A percentile compares a stretch with the other conserved stretches of the same genome.
These are phyloP conservation scores for Microglena sp. DNA, from an alignment of 139 green algal genomes.

Conservation along the genomic window DNA sequence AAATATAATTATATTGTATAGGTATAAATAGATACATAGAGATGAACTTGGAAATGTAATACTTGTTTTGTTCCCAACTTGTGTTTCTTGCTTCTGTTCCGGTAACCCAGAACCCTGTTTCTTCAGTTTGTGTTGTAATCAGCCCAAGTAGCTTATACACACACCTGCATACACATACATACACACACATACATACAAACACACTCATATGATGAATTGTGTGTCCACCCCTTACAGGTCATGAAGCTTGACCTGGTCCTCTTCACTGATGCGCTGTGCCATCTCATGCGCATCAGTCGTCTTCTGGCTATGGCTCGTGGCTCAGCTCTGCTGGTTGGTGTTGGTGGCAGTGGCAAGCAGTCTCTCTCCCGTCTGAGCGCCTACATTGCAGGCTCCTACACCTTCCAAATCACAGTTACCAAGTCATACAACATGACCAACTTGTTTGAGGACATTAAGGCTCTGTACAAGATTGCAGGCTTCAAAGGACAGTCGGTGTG, in stretches of 20 bases:
- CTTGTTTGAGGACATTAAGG: constrained; percentile 93
- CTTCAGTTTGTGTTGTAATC: too few species aligned
- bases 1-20: too few species aligned
- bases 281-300: constrained; percentile 80
- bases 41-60: too few species aligned
- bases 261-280: constrained; percentile 84
- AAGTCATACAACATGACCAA: constrained; percentile 83
- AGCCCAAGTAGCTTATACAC: too few species aligned
- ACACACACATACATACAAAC: too few species aligned
- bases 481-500: constrained; percentile 83
- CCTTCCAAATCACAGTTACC: constrained; percentile 70
- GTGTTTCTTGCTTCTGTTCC: too few species aligned
- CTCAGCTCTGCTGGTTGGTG: constrained; percentile 83
- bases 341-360: constrained; percentile 90
- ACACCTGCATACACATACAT: too few species aligned
- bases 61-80: too few species aligned
- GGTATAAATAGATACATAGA: too few species aligned
- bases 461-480: constrained; percentile 87
- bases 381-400: constrained; percentile 71
- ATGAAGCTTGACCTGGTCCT: constrained; percentile 84
- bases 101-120: too few species aligned
- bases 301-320: constrained; percentile 79
- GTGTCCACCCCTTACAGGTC: constrained; percentile 14
- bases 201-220: neutral
- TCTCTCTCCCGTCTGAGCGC: constrained; percentile 59